Percentiles rank a stretch among this genome's conserved stretches.
These are phyloP conservation scores for Hysterium pulicare DNA, from an alignment of 2,329 filamentous ascomycete species.

Conservation along the genomic window DNA sequence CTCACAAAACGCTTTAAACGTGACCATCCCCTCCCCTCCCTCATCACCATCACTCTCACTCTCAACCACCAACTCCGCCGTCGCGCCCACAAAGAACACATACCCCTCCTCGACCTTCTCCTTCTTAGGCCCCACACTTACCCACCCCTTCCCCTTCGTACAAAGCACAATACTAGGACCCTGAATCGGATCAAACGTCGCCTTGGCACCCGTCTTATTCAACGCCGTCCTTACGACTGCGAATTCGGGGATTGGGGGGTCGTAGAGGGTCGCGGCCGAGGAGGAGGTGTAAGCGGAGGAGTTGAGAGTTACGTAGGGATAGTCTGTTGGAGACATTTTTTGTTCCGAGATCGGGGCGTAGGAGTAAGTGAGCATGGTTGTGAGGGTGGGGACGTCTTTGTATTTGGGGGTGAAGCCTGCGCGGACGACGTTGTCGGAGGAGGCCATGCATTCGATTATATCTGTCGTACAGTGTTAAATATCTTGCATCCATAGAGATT, in stretches of 20 bases:
- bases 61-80: slow-evolving; percentile 77
- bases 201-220: slow-evolving; percentile 68
- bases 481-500: slow-evolving; percentile 11
- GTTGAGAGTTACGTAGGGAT: slow-evolving; percentile 82
- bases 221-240: slow-evolving; percentile 79
- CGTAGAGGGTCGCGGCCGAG: slow-evolving; percentile 73
- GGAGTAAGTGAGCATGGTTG: slow-evolving; percentile 89
- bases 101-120: slow-evolving; percentile 59
- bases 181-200: slow-evolving; percentile 79
- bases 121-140: slow-evolving; percentile 78
- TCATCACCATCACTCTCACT: slow-evolving; percentile 49
- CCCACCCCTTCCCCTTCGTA: slow-evolving; percentile 76
- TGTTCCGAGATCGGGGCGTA: slow-evolving; percentile 93
- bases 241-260: slow-evolving; percentile 96
- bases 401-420: slow-evolving; percentile 98
- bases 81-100: slow-evolving; percentile 71
- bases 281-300: slow-evolving; percentile 74
- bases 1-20: slow-evolving; percentile 94
- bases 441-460: slow-evolving; percentile 98
- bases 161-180: slow-evolving; percentile 93
- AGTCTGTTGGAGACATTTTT: slow-evolving; percentile 83
- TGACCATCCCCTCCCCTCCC: slow-evolving; percentile 65
- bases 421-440: slow-evolving; percentile 97
- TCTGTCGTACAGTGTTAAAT: slow-evolving; percentile 45
- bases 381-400: slow-evolving; percentile 88